Evolutionary conservation across 164 flowering plant species (phyloP).

Genomic region (Nymphaea colorata): DNA sequence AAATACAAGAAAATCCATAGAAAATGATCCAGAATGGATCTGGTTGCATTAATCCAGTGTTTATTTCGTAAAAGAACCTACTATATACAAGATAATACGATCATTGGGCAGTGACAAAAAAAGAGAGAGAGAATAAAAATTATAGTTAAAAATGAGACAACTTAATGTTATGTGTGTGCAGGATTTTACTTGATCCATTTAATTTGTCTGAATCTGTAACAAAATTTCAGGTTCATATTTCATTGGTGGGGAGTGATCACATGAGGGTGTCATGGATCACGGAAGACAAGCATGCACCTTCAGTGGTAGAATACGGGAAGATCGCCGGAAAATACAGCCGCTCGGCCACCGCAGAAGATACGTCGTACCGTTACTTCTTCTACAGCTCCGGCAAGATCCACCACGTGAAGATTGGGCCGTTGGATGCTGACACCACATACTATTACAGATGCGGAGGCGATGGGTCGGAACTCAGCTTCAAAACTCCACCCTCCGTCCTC

Average conservation of each 20-base stretch:
- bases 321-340: constrained; percentile 27
- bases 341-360: constrained; percentile 36
- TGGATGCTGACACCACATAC: constrained; percentile 46
- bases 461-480: constrained; percentile 50
- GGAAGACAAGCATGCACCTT: constrained; percentile 17
- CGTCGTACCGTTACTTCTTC: constrained; percentile 44
- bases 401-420: constrained; percentile 62
- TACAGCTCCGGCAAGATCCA: constrained; percentile 72
- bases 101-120: too few relatives aligned
- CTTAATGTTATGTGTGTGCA: too few relatives aligned
- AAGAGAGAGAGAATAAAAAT: too few relatives aligned
- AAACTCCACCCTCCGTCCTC: constrained; percentile 57
- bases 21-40: too few relatives aligned
- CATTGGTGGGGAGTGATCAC: constrained; percentile 45
- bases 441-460: constrained; percentile 62
- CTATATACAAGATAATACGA: too few relatives aligned
- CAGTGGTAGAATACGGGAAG: constrained; percentile 55
- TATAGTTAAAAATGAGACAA: too few relatives aligned
- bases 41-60: too few relatives aligned
- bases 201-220: too few relatives aligned
- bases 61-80: too few relatives aligned
- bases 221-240: constrained; percentile 48
- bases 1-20: too few relatives aligned
- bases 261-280: constrained; percentile 67
- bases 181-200: too few relatives aligned